These are phyloP conservation scores for Schizosaccharomyces lindneri DNA, from an alignment of 805 yeast genomes.

Conservation along the genomic window DNA sequence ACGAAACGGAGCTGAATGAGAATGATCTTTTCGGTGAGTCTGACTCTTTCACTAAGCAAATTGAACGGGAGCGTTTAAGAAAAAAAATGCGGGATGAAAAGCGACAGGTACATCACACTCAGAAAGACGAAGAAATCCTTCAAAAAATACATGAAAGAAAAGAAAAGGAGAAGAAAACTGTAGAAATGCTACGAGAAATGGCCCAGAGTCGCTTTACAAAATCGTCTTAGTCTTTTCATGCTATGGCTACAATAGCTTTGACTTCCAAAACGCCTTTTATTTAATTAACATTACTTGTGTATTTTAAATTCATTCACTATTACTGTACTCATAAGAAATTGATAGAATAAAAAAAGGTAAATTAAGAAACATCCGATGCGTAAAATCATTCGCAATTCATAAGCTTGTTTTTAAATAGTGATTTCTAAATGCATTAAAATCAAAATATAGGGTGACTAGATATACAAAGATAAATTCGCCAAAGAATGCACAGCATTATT, in stretches of 20 bases:
- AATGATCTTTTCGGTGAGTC: not conserved
- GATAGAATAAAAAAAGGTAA: too few species aligned
- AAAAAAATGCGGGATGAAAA: not conserved
- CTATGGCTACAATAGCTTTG: not conserved
- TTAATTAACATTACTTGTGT: too few species aligned
- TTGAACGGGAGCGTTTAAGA: not conserved
- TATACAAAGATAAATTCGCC: not conserved
- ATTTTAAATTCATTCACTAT: too few species aligned
- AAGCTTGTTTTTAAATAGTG: too few species aligned
- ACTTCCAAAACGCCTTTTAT: too few species aligned
- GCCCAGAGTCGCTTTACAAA: not conserved
- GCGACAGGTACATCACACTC: not conserved
- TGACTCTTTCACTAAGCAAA: not conserved
- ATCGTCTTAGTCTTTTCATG: not conserved
- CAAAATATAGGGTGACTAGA: too few species aligned
- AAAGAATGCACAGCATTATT: not conserved
- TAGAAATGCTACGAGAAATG: not conserved
- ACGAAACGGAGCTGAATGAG: not conserved
- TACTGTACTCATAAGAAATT: too few species aligned
- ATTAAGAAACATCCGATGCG: too few species aligned
- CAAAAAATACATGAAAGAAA: not conserved
- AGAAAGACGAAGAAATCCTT: not conserved
- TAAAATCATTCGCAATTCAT: too few species aligned
- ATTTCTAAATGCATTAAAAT: too few species aligned
- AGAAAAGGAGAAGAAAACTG: not conserved